Conservation (phyloP, 306 rosid species). For the Hippophae tibetana region DNA sequence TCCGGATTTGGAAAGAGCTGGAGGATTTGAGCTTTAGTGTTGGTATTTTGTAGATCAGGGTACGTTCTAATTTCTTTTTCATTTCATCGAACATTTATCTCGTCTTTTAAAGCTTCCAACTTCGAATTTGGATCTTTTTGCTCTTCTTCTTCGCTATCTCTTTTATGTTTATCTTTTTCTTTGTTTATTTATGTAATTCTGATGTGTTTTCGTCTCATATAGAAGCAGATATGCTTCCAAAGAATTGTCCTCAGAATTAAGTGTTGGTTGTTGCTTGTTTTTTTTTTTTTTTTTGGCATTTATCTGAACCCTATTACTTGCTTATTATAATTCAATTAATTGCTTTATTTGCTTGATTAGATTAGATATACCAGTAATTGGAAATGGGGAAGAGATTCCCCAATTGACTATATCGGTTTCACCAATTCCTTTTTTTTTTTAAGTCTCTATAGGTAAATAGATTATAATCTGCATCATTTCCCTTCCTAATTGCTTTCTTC, state of each 20-base stretch:
- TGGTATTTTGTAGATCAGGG: too few relatives aligned
- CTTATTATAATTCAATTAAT: neutral
- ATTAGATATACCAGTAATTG: neutral
- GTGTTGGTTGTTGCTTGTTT: neutral
- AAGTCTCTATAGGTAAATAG: too few relatives aligned
- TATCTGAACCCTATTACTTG: constrained; percentile 9
- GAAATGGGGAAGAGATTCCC: too few relatives aligned
- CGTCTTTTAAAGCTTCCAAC: too few relatives aligned
- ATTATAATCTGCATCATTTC: too few relatives aligned
- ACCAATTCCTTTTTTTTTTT: too few relatives aligned
- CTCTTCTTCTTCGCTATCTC: neutral
- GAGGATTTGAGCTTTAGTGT: too few relatives aligned
- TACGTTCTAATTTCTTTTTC: too few relatives aligned
- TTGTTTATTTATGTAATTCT: neutral
- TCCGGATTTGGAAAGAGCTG: too few relatives aligned
- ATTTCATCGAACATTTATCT: too few relatives aligned
- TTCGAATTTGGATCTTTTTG: neutral
- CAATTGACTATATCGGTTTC: too few relatives aligned
- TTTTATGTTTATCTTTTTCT: neutral
- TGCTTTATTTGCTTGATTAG: neutral
- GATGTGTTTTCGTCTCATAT: neutral
- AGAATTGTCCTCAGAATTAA: neutral
- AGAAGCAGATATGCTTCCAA: neutral
- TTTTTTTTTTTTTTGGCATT: neutral
- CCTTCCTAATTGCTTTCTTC: too few relatives aligned